phyloP scores from a whole-genome alignment of 2,329 filamentous ascomycete species.

The Trichophyton rubrum region DNA sequence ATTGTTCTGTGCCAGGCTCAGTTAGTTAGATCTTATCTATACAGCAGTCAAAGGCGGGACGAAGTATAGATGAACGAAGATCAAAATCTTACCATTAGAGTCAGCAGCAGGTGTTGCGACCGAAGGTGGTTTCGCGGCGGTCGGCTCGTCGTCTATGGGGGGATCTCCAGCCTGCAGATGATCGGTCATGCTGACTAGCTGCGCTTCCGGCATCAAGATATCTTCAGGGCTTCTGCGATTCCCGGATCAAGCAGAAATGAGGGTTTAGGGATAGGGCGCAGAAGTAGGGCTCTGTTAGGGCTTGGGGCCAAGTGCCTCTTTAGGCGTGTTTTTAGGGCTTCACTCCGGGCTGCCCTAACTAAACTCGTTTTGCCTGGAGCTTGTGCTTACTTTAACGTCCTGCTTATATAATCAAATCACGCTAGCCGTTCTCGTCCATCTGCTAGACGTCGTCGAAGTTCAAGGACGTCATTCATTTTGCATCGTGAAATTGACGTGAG shows the following conservation, averaged over 20 bases:
- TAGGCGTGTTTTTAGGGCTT: neutral
- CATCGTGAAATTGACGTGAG: neutral
- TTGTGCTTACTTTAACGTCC: neutral
- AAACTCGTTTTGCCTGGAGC: neutral
- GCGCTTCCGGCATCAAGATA: neutral
- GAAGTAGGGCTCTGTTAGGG: conserved; percentile 28
- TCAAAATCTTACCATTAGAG: conserved; percentile 24
- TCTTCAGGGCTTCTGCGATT: conserved; percentile 17
- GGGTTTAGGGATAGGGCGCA: conserved; percentile 38
- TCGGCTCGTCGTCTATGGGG: conserved; percentile 4
- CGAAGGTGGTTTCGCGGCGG: conserved; percentile 19
- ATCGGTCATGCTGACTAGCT: neutral
- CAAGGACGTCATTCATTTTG: no score
- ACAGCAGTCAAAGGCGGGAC: neutral
- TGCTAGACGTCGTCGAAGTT: no score
- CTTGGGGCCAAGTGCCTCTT: neutral
- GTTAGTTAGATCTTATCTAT: neutral
- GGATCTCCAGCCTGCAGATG: conserved; percentile 10
- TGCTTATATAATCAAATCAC: neutral
- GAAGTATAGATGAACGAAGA: neutral
- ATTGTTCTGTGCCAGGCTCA: conserved; percentile 4
- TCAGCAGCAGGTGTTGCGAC: conserved; percentile 19
- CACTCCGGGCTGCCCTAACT: neutral
- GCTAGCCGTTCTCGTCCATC: no score
- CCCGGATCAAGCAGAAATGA: conserved; percentile 35